Conservation (phyloP, 768 basidiomycete species). For the Daedaleopsis nitida region DNA sequence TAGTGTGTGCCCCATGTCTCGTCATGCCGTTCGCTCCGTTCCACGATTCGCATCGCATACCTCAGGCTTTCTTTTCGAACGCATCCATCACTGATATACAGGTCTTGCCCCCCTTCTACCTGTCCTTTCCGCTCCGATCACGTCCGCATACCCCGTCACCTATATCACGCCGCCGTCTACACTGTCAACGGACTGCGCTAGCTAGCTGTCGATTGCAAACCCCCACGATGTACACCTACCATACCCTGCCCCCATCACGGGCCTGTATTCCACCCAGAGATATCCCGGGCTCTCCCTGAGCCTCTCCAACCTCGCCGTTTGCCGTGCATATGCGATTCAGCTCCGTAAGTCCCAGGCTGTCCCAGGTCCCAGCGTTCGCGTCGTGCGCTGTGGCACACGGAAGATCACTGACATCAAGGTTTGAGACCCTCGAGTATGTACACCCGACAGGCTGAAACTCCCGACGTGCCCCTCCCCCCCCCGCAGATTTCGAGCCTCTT, state of each 20-base stretch:
- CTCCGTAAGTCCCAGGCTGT: too few relatives aligned
- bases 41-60: not conserved
- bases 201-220: not conserved
- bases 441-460: too few relatives aligned
- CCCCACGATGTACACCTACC: slow-evolving; percentile 1
- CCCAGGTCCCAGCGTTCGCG: too few relatives aligned
- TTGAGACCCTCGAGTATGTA: too few relatives aligned
- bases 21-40: not conserved
- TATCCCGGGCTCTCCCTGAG: not conserved
- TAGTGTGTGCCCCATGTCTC: not conserved
- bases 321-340: not conserved
- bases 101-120: not conserved
- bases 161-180: too few relatives aligned
- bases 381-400: too few relatives aligned
- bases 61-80: not conserved
- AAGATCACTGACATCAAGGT: too few relatives aligned
- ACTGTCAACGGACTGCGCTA: not conserved
- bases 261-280: not conserved
- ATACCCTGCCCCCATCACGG: slow-evolving; percentile 2
- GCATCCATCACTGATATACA: not conserved
- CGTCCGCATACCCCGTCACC: not conserved
- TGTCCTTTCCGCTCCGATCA: not conserved
- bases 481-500: too few relatives aligned
- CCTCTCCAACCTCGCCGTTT: too few relatives aligned
- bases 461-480: too few relatives aligned